These are phyloP conservation scores for Saksenaea oblongispora DNA, from an alignment of 371 early-diverging fungal genomes.

Conservation along the genomic window DNA sequence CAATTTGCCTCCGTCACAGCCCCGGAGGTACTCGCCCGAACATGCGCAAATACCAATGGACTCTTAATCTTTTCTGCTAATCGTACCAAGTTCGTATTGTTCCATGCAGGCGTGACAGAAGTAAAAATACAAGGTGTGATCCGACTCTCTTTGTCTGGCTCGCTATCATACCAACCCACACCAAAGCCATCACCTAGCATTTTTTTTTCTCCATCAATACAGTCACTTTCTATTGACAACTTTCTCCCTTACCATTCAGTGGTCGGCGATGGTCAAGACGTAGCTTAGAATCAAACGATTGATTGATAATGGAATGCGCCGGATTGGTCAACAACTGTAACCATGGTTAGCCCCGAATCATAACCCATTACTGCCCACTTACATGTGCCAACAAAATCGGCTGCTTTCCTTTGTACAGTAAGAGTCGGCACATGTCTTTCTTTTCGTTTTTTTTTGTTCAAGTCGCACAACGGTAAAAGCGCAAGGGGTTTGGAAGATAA, in stretches of 20 bases:
- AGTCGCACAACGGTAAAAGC: slow-evolving; percentile 7
- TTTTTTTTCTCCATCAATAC: not conserved
- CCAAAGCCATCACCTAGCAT: slow-evolving; percentile 82
- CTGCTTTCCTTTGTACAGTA: slow-evolving; percentile 76
- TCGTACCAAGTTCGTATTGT: slow-evolving; percentile 77
- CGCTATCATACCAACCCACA: slow-evolving; percentile 78
- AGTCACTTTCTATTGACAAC: not conserved
- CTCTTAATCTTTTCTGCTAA: slow-evolving; percentile 82
- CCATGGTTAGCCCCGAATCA: not conserved
- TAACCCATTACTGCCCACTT: slow-evolving; percentile 7
- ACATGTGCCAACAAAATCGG: slow-evolving; percentile 76
- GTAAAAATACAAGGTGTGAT: slow-evolving; percentile 83
- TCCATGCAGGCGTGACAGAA: slow-evolving; percentile 88
- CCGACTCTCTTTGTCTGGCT: slow-evolving; percentile 36
- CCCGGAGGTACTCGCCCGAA: slow-evolving; percentile 80
- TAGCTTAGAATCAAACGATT: slow-evolving; percentile 74
- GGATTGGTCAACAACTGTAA: slow-evolving; percentile 67
- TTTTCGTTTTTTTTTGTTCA: not conserved
- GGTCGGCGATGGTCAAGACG: slow-evolving; percentile 66
- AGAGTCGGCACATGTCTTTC: slow-evolving; percentile 69
- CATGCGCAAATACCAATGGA: slow-evolving; percentile 83
- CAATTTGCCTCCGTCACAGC: slow-evolving; percentile 85
- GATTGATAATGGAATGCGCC: slow-evolving; percentile 84
- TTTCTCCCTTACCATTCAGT: slow-evolving; percentile 62
- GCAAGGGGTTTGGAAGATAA: not conserved